Base-by-base conservation (phyloP, 2,329 filamentous ascomycete genomes). In the Penicillium sp. region DNA sequence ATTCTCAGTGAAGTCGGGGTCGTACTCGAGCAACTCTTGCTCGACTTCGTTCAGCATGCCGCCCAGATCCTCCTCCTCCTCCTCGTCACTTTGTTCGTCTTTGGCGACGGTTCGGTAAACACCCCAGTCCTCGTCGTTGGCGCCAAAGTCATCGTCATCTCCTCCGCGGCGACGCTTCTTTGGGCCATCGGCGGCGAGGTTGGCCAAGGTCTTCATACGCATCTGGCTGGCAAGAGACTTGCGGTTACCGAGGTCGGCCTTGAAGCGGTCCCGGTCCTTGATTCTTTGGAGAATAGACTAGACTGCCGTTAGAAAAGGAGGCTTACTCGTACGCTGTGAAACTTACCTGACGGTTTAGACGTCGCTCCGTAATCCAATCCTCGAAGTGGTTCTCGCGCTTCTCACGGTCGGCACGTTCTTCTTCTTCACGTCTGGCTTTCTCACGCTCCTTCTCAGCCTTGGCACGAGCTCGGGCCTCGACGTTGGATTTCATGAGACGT, bases 201-300 rank as follows among this genome's bases (percentile, higher is more conserved):
- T 96, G 53, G 94, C 94, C 52, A 99, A 91, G 45, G 87, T 92
- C 76, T 97, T 97, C 94, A 99, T 99, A 57, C 94, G 89, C 74
- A 95, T 95, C 72, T 97, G 92, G 51, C 89, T 94, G 8, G 94
- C 94, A 18, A 96, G 84, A 0, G 92, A 96, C 72, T 99, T 99
- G 67, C 94, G 89, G 73, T 97, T 97, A 50, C 92, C 92, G 1
- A 96, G 82, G 67, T 99, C 94, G 39, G 91, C 90, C 75, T 96
- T 96, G 55, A 96, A 82, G 16, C 92, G 85, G 65, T 97, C 91
- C 46, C 91, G 87, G 62, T 97, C 92, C 71, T 95, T 96, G 72
- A 99, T 95, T 71, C 85, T 90, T 64, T 90, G 78, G 7, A 88
- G 81, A 2, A 96, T 78, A 20, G 83, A 82, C 58, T 83, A 74